A percentile compares a stretch with the other conserved stretches of the same genome.
Evolutionary conservation across 1,284 basidiomycete genomes (phyloP).

Genomic region (Apiotrichum siamense): DNA sequence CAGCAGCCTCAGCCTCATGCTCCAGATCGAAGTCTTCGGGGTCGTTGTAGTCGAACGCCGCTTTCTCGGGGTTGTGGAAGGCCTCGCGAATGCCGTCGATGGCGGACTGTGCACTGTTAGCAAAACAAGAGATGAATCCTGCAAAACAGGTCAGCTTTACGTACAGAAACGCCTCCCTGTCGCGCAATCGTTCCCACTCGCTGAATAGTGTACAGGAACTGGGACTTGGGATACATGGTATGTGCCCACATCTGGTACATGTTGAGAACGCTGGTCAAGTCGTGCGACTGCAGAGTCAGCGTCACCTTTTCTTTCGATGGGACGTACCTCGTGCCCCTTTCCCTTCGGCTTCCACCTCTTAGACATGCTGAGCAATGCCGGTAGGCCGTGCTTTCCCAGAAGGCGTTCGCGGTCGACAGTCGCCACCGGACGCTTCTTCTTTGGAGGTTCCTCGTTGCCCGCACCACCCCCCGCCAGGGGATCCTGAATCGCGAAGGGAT

Average conservation of each 20-base stretch:
- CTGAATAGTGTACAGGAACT: slow-evolving; percentile 73
- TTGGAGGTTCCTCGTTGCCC: slow-evolving; percentile 29
- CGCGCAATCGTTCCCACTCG: slow-evolving; percentile 65
- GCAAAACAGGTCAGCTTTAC: not conserved
- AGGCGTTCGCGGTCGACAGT: slow-evolving; percentile 68
- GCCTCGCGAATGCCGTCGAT: slow-evolving; percentile 51
- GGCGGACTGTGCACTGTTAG: slow-evolving; percentile 37
- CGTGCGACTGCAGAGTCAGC: slow-evolving; percentile 54
- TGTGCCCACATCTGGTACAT: slow-evolving; percentile 91
- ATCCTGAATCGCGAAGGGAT: slow-evolving; percentile 10
- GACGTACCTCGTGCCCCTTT: slow-evolving; percentile 77
- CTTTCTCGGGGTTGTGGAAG: slow-evolving; percentile 35
- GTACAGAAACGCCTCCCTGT: not conserved
- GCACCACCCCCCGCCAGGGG: not conserved
- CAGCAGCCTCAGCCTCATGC: slow-evolving; percentile 1
- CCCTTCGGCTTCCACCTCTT: slow-evolving; percentile 71
- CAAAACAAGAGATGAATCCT: not conserved
- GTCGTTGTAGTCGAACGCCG: not conserved
- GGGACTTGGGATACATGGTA: slow-evolving; percentile 75
- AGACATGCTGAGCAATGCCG: slow-evolving; percentile 63
- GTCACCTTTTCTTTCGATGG: not conserved
- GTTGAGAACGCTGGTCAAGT: slow-evolving; percentile 69
- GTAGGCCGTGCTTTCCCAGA: slow-evolving; percentile 67
- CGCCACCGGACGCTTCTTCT: slow-evolving; percentile 54
- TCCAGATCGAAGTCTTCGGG: slow-evolving; percentile 1